These are phyloP conservation scores for Phytopythium ostracodes DNA, from an alignment of 352 stramenopile species.

Conservation along the genomic window DNA sequence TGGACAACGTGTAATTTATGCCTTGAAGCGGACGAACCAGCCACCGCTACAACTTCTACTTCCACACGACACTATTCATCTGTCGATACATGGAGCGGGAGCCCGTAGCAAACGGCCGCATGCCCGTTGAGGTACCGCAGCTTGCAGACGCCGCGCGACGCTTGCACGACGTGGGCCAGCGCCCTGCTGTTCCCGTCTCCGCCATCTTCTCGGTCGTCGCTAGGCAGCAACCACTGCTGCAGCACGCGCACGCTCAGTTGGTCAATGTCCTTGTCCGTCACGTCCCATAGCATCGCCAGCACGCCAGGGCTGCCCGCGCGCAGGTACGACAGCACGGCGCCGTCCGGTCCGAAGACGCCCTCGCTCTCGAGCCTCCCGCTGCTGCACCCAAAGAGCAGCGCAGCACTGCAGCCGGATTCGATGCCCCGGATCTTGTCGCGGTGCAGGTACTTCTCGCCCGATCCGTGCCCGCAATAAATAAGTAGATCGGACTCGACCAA, in stretches of 20 bases:
- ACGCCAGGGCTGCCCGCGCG: slow-evolving; percentile 89
- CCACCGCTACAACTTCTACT: neutral
- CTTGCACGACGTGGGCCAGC: slow-evolving; percentile 67
- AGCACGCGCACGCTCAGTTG: slow-evolving; percentile 74
- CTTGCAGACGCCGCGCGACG: slow-evolving; percentile 88
- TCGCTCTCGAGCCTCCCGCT: slow-evolving; percentile 87
- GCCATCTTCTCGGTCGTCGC: slow-evolving; percentile 24
- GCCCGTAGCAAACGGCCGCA: slow-evolving; percentile 94
- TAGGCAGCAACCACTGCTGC: slow-evolving; percentile 58
- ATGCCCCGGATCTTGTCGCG: slow-evolving; percentile 68
- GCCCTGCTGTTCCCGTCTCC: slow-evolving; percentile 4
- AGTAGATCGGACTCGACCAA: slow-evolving; percentile 83
- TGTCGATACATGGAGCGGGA: slow-evolving; percentile 61
- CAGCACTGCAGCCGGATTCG: slow-evolving; percentile 51
- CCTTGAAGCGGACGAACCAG: neutral
- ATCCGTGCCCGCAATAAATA: slow-evolving; percentile 98
- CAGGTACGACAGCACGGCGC: slow-evolving; percentile 94
- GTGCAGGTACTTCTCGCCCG: slow-evolving; percentile 91
- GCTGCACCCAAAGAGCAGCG: slow-evolving; percentile 97
- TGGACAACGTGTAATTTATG: no score
- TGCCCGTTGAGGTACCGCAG: slow-evolving; percentile 93
- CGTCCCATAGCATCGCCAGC: slow-evolving; percentile 99
- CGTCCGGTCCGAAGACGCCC: slow-evolving; percentile 92
- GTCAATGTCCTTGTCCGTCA: slow-evolving; percentile 98
- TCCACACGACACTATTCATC: neutral